Conservation (phyloP, 768 basidiomycete species). For the Auricularia cornea region DNA sequence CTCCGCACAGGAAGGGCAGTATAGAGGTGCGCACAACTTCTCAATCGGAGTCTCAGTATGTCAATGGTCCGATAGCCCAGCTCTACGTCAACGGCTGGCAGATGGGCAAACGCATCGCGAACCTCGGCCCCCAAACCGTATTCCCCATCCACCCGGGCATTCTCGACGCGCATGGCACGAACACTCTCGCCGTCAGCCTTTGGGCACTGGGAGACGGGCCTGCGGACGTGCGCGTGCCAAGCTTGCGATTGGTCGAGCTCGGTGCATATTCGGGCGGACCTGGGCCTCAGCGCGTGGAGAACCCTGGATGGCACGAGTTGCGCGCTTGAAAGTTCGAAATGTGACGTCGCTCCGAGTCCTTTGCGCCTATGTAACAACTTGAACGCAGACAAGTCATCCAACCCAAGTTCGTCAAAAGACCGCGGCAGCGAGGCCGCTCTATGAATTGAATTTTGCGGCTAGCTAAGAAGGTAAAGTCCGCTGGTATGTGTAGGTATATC, state of each 20-base stretch:
- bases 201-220: constrained; percentile 14
- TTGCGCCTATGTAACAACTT: too few relatives aligned
- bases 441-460: too few relatives aligned
- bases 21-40: constrained; percentile 14
- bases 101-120: constrained; percentile 18
- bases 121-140: constrained; percentile 12
- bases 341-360: too few relatives aligned
- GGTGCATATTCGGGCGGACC: neutral
- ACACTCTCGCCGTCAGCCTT: constrained; percentile 16
- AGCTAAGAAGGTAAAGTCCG: too few relatives aligned
- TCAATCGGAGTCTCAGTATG: too few relatives aligned
- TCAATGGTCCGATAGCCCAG: neutral
- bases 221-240: neutral
- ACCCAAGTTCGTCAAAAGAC: too few relatives aligned
- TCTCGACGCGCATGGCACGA: constrained; percentile 18
- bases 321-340: too few relatives aligned
- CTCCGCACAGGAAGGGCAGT: constrained; percentile 12
- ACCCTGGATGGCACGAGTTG: too few relatives aligned
- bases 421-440: too few relatives aligned
- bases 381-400: too few relatives aligned
- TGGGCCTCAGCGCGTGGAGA: neutral
- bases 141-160: constrained; percentile 17
- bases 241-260: neutral
- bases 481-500: too few relatives aligned
- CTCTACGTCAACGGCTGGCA: constrained; percentile 26